Percentiles rank a stretch among this genome's conserved stretches.
These are phyloP conservation scores for Ustilago lituana DNA, from an alignment of 1,284 basidiomycete genomes.

Conservation along the genomic window DNA sequence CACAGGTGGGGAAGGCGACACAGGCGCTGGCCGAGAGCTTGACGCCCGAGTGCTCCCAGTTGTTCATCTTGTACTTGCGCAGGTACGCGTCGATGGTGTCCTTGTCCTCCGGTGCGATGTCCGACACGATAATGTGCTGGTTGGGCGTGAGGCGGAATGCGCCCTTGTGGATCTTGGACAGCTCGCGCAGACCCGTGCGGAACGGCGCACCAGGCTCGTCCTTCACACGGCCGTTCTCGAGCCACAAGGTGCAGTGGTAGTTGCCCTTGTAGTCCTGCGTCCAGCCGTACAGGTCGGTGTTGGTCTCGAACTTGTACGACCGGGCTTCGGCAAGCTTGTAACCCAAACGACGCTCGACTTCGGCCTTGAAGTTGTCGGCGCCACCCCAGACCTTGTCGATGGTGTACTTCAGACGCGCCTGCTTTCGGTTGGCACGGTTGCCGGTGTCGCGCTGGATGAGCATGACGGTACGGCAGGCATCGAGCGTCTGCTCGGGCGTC, in stretches of 20 bases:
- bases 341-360: constrained; percentile 89
- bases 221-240: constrained; percentile 96
- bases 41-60: constrained; percentile 81
- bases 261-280: constrained; percentile 83
- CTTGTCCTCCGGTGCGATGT: constrained; percentile 73
- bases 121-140: constrained; percentile 91
- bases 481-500: constrained; percentile 83
- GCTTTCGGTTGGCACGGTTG: constrained; percentile 77
- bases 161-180: constrained; percentile 93
- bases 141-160: constrained; percentile 85
- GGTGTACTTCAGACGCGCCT: constrained; percentile 83
- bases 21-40: constrained; percentile 77
- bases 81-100: constrained; percentile 83
- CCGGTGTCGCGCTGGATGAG: constrained; percentile 94
- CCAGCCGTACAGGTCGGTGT: constrained; percentile 96
- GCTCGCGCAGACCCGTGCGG: constrained; percentile 91
- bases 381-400: constrained; percentile 86
- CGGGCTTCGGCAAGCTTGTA: constrained; percentile 77
- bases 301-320: constrained; percentile 84
- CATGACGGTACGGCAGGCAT: constrained; percentile 92
- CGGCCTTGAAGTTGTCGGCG: constrained; percentile 75
- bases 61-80: constrained; percentile 89
- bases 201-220: constrained; percentile 89
- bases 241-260: constrained; percentile 92
- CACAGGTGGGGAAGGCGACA: constrained; percentile 95